These are phyloP conservation scores for Endocarpon pusillum DNA, from an alignment of 495 filamentous ascomycete species.

Conservation along the genomic window DNA sequence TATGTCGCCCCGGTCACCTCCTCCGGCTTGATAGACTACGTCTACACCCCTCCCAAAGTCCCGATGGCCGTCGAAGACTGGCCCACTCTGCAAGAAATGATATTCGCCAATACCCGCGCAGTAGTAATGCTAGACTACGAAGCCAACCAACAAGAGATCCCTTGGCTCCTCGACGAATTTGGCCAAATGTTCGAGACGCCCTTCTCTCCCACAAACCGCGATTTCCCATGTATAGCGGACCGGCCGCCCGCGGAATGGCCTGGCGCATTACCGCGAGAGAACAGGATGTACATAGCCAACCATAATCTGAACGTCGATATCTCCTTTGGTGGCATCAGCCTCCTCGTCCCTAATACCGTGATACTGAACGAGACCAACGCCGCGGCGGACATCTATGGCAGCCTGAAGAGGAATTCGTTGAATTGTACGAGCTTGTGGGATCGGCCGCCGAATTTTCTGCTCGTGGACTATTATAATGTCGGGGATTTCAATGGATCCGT, in stretches of 20 bases:
- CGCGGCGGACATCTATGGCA: slow-evolving; percentile 40
- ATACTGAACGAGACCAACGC: slow-evolving; percentile 54
- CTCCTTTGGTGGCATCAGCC: slow-evolving; percentile 33
- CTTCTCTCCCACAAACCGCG: slow-evolving; percentile 39
- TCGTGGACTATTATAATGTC: slow-evolving; percentile 78
- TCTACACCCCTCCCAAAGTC: slow-evolving; percentile 52
- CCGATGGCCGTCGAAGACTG: slow-evolving; percentile 61
- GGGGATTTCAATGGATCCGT: slow-evolving; percentile 63
- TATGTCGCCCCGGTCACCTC: slow-evolving; percentile 44
- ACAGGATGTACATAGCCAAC: slow-evolving; percentile 75
- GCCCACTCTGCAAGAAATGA: slow-evolving; percentile 71
- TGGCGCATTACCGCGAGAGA: slow-evolving; percentile 11
- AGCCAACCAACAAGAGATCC: slow-evolving; percentile 58
- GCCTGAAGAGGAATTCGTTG: slow-evolving; percentile 49
- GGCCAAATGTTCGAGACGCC: slow-evolving; percentile 52
- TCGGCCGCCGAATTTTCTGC: slow-evolving; percentile 65
- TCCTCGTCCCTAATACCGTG: slow-evolving; percentile 64
- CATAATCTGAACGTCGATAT: slow-evolving; percentile 77
- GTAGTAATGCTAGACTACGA: slow-evolving; percentile 68
- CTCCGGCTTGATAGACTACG: slow-evolving; percentile 49
- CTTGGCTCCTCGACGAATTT: slow-evolving; percentile 51
- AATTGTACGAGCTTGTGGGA: slow-evolving; percentile 60
- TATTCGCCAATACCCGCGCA: slow-evolving; percentile 43
- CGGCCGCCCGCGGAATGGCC: slow-evolving; percentile 39
- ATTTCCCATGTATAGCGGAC: slow-evolving; percentile 42